phyloP scores from a whole-genome alignment of 148 eudicot species.

The Nepenthes gracilis region DNA sequence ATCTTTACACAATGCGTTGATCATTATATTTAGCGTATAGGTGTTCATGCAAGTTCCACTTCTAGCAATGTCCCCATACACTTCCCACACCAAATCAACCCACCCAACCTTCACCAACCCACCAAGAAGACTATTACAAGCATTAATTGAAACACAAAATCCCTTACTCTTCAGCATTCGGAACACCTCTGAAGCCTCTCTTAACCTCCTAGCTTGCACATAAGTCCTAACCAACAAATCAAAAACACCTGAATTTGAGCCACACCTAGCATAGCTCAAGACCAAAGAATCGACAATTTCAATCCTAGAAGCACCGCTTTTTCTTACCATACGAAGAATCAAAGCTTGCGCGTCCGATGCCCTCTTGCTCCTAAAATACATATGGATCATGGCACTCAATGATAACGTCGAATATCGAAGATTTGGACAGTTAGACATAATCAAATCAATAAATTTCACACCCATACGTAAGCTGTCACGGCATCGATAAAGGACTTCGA shows the following conservation, averaged over 20 bases:
- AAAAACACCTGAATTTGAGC: conserved; percentile 39
- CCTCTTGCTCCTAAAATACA: conserved; percentile 42
- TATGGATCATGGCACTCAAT: conserved; percentile 38
- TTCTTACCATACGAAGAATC: conserved; percentile 60
- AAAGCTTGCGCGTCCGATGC: conserved; percentile 56
- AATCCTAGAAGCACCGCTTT: conserved; percentile 48
- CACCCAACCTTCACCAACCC: conserved; percentile 81
- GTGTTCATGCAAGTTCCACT: conserved; percentile 36
- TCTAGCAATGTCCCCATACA: conserved; percentile 29
- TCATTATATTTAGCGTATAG: conserved; percentile 75
- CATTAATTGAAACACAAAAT: conserved; percentile 57
- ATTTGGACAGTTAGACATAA: conserved; percentile 31
- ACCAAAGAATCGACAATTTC: conserved; percentile 56
- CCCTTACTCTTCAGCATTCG: conserved; percentile 27
- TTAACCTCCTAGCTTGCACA: conserved; percentile 78
- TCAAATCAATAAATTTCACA: conserved; percentile 35
- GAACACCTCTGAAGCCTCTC: conserved; percentile 66
- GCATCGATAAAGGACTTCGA: conserved; percentile 14
- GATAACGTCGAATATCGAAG: conserved; percentile 35
- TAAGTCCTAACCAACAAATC: conserved; percentile 78
- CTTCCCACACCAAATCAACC: conserved; percentile 67
- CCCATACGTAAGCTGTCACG: conserved; percentile 34
- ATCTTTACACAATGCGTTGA: conserved; percentile 73
- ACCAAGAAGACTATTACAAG: conserved; percentile 73
- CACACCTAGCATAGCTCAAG: conserved; percentile 24